Base-by-base conservation (phyloP, 305 asterid genomes). In the Solanum hybrid region DNA sequence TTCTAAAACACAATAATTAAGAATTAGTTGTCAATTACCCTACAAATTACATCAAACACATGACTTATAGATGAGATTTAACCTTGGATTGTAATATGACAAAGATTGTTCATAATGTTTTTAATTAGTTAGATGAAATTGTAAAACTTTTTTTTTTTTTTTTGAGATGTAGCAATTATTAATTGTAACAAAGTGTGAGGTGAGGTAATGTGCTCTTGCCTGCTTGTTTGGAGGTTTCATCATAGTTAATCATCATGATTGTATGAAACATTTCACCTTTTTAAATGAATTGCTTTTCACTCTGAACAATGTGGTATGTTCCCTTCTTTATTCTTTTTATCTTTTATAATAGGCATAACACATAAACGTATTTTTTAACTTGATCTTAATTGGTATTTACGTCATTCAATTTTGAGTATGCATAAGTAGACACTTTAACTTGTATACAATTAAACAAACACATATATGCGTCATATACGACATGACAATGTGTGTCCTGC, bases 1-100 rank as follows among this genome's bases (percentile, higher is more conserved):
- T 86, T 61, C 88, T 33, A 86, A 31, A 86, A 86, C 77, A 86
- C 9, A 57, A 86, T 86, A 86, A 86, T 86, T 86, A 85, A 31
- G 12, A 51, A 46, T 83, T 46, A 51, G 40, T 29, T 83, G 4
- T 46, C 6, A 8, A 42, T 24, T 46, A 16, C 18, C 11, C 6
- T 11, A 28, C 67, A 16, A 82, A 40, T 26, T 82, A 28, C 26
- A 82, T 82, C 71, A 29, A 83, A 83, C 28, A 28, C 1, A 51
- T 8, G 82, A 33, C 18, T 31, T 84, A 31, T 85, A 85, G 3
- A 33, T 85, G 46, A 31, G 76, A 51, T 57, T 12, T 57, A 31
- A 57, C 76, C 3, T 51, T 51, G 4, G 4, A 20, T 57, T 31
- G 31, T 61, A 85, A 33, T 57, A 31, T 2, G 28, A 51, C 39